Evolutionary conservation across 2,329 filamentous ascomycete species (phyloP).

Genomic region (Cytospora schulzeri): DNA sequence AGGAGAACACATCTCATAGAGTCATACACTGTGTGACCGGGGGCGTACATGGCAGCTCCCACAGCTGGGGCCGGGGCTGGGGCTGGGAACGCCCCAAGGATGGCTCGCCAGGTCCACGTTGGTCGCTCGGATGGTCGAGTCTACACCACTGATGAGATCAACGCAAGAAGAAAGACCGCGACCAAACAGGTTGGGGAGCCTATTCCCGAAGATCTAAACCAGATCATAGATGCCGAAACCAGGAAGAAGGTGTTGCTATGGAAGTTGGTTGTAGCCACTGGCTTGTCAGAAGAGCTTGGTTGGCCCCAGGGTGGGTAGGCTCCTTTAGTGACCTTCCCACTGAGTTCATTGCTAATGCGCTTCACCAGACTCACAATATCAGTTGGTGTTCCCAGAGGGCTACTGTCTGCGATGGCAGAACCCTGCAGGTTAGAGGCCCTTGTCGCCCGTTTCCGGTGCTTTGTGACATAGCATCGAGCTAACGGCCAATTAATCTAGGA

Average conservation of each 20-base stretch:
- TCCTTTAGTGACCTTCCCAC: not conserved
- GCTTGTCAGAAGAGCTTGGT: constrained; percentile 23
- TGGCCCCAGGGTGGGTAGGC: constrained; percentile 22
- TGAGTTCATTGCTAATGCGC: not conserved
- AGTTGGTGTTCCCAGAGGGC: constrained; percentile 21
- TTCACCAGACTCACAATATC: constrained; percentile 19
- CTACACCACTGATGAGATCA: constrained; percentile 23
- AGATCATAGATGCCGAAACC: constrained; percentile 15
- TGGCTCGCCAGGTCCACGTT: constrained; percentile 18
- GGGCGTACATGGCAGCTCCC: constrained; percentile 14
- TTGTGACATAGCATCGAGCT: not conserved
- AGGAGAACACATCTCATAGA: not conserved
- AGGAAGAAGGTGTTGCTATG: constrained; percentile 18
- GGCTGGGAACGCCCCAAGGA: constrained; percentile 9
- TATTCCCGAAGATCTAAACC: constrained; percentile 16
- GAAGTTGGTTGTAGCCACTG: constrained; percentile 22
- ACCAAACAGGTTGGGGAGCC: constrained; percentile 18
- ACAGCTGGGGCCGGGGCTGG: constrained; percentile 10
- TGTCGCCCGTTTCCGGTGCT: not conserved
- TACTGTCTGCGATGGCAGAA: constrained; percentile 24
- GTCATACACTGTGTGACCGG: not conserved
- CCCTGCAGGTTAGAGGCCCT: not conserved
- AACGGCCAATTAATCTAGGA: not conserved
- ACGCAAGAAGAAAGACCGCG: not conserved
- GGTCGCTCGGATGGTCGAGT: constrained; percentile 23